Base-by-base conservation (phyloP, 306 rosid species). In the Cucurbita pepo region DNA sequence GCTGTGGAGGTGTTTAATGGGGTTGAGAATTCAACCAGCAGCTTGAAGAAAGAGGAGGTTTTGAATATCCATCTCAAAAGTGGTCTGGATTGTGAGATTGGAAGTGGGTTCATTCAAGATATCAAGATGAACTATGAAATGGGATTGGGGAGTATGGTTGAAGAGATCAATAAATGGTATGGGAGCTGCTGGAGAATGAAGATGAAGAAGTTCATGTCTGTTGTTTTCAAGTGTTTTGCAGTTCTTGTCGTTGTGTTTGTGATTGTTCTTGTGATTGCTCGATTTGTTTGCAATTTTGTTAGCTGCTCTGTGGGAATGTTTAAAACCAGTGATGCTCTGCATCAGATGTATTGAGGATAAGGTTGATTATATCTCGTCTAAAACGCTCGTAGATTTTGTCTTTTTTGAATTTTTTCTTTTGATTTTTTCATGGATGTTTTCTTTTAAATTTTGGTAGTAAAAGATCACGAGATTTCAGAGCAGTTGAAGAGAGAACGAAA, bases 1-100 rank as follows among this genome's bases (percentile, higher is more conserved):
- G 76, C 47, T 12, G 76, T 41, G 22, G 47, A 56, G 48, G 10
- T 73, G 21, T 73, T 73, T 10, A 13, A 50, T 73, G 76, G 76
- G n/a, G 40, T 73, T 11, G 30, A 21, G 37, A 66, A 12, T 6
- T 66, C 55, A 30, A 19, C 18, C 13, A 37, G 69, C 25, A 61
- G 25, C 22, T 61, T 61, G 69, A 61, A 61, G 47, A 61, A 61
- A 61, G 69, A 8, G 10, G 9, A 47, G 12, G 12, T 61, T 8
- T 16, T 61, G 48, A 16, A 61, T 4, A 61, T 38, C 22, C 69
- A 61, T 37, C 47, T 61, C 25, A 1, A 4, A 3, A 16, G 69
- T 16, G 48, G 44, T 60, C 0, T 36, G 1, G n/a, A 60, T 60
- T 34, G 8, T 8, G 69, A 16, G 21, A 61, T 1, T 38, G 45